Base-by-base conservation (phyloP, 805 yeast genomes). In the Candida chauliodis region DNA sequence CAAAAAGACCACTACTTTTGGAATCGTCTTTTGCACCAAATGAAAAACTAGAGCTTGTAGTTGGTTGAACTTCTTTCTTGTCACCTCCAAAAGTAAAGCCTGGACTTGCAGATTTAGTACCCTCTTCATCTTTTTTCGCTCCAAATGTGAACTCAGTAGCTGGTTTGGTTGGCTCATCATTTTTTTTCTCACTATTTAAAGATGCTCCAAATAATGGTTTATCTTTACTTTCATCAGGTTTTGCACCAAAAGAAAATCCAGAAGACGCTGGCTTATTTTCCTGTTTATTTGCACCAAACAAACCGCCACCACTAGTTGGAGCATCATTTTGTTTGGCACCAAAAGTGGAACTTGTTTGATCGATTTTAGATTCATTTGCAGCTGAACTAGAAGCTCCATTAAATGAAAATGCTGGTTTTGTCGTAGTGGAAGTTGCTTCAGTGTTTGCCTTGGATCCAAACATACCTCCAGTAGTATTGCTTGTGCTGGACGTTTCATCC, bases 111-210 rank as follows among this genome's bases (percentile, higher is more conserved):
- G n/a, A n/a, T n/a, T n/a, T n/a, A n/a, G n/a, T n/a, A n/a, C n/a
- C n/a, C n/a, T n/a, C n/a, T n/a, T 41, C 50, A 23, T 46, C 61
- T 16, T 53, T 42, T 29, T 53, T 53, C 9, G 52, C 42, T 18
- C 56, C 55, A 33, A 49, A 37, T 7, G 35, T 22, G 5, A 43
- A 40, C 9, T 50, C 41, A 8, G 39, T 13, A 4, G 45, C 30
- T 15, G 46, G 31, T n/a, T n/a, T n/a, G n/a, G n/a, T n/a, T n/a
- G n/a, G n/a, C n/a, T n/a, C 48, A 29, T 14, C 30, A 13, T 27
- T 18, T 14, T 30, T 30, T 3, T 17, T 23, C 11, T 47, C 53
- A n/a, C 34, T 51, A n/a, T n/a, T n/a, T n/a, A n/a, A n/a, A 27
- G 38, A 21, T 8, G 24, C 24, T 21, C 24, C 24, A 21, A 42